Base-by-base conservation (phyloP, 2,329 filamentous ascomycete genomes). In the Aspergillus chevalieri region DNA sequence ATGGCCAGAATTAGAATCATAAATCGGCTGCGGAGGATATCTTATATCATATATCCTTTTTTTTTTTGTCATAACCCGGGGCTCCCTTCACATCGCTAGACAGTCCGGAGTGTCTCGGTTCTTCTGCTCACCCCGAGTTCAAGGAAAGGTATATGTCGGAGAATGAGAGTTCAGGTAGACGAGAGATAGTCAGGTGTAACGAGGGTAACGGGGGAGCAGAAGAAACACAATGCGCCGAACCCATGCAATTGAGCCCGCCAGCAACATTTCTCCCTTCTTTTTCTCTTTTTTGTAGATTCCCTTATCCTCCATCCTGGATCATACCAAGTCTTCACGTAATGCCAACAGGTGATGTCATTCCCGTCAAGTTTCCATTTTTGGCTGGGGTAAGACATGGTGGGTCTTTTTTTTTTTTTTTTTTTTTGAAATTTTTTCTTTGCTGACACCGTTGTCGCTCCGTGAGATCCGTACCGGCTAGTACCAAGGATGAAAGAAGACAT, bases 111-210 rank as follows among this genome's bases (percentile, higher is more conserved):
- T 28, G 26, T 30, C 26, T 30, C 26, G 26, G 26, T 30, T 30
- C 9, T 30, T 30, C 26, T 30, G 26, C 26, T 30, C 10, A 30
- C 26, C 26, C 26, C 4, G 26, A 30, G 9, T 30, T 30, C 26
- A 30, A 30, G 9, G 9, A 4, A 28, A 28, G 26, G 17, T 19
- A 21, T 17, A 21, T 7, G 17, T 19, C 15, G 17, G 17, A 41
- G 38, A 10, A 21, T 12, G 19, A 19, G 38, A 5, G 15, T 14
- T n/a, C 2, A 15, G 34, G 30, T 43, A 34, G 43, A 39, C 21
- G 28, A 43, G 43, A 46, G 39, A 50, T 47, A 43, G 30, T 46
- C 41, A 48, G 48, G 42, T 44, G 28, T 43, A 43, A 48, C 50
- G 48, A 48, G 47, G 43, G 47, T 46, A 33, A 51, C 7, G 34